Evolutionary conservation across 306 rosid genomes (phyloP).

Genomic region (Betula pendula): DNA sequence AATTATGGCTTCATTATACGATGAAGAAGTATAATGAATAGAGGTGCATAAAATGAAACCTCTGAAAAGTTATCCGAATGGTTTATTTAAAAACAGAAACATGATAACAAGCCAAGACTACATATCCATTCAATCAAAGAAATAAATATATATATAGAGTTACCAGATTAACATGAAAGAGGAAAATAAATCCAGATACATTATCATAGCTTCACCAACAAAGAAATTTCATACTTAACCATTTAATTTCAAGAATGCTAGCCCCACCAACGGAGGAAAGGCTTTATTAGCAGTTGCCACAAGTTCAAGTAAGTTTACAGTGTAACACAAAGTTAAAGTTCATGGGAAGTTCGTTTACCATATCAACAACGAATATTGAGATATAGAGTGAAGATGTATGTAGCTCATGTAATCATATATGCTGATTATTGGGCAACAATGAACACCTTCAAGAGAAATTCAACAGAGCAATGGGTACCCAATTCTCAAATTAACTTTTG

Average conservation of each 20-base stretch:
- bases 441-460: background rate
- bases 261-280: background rate
- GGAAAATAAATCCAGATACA: too few relatives aligned
- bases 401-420: constrained; percentile 11
- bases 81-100: background rate
- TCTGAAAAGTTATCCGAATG: background rate
- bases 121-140: background rate
- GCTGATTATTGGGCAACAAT: constrained; percentile 13
- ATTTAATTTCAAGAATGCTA: background rate
- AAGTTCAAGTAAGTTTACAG: background rate
- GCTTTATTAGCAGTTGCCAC: background rate
- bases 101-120: background rate
- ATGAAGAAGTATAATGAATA: background rate
- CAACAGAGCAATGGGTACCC: background rate
- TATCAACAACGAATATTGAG: background rate
- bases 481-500: background rate
- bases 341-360: background rate
- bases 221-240: too few relatives aligned
- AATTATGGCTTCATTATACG: background rate
- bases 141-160: too few relatives aligned
- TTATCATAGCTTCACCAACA: too few relatives aligned
- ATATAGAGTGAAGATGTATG: constrained; percentile 25
- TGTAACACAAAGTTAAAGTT: background rate
- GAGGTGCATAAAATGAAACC: background rate
- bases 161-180: background rate